These are phyloP conservation scores for Sorghum bicolor DNA, from an alignment of 176 grass and related monocot species.

Conservation along the genomic window Sorghum_bicolor_NCBIv3 NC_012878.2:58698501-58699000, in stretches of 20 bases:
- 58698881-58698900: too few species aligned
- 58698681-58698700: constrained; percentile 53
- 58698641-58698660: constrained; percentile 46
- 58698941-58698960: too few species aligned
- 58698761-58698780: constrained; percentile 36
- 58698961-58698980: too few species aligned
- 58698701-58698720: constrained; percentile 20
- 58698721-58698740: constrained; percentile 35
- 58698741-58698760: constrained; percentile 36
- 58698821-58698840: constrained; percentile 72
- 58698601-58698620: constrained; percentile 53
- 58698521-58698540: too few species aligned
- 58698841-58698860: constrained; percentile 20
- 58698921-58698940: too few species aligned
- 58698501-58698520: too few species aligned
- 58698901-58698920: background rate
- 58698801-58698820: constrained; percentile 69
- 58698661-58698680: constrained; percentile 36
- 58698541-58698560: too few species aligned
- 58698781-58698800: constrained; percentile 32
- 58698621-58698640: constrained; percentile 90
- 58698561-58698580: background rate
- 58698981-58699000: too few species aligned
- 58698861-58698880: too few species aligned
- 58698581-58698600: too few species aligned